Percentiles rank a stretch among this genome's conserved stretches.
Conservation (phyloP, 202 grass and related monocot species). For the Bolboschoenoplectus hybrid region DNA sequence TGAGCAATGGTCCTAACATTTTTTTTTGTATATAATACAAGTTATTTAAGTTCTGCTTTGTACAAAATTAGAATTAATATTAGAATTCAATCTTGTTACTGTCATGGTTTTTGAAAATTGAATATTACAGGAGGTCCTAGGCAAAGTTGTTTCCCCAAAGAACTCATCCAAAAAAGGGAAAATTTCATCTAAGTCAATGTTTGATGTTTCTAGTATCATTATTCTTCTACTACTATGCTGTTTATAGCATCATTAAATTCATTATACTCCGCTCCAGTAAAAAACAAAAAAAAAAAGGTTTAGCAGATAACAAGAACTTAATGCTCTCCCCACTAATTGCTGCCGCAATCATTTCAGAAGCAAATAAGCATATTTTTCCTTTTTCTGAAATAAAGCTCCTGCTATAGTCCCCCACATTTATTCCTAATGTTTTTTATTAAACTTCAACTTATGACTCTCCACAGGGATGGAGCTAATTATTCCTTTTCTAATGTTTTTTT, state of each 20-base stretch:
- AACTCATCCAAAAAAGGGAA: background rate
- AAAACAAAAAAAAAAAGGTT: background rate
- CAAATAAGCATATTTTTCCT: background rate
- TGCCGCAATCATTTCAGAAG: background rate
- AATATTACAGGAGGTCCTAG: background rate
- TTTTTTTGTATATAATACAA: background rate
- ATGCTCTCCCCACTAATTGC: background rate
- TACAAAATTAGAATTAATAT: background rate
- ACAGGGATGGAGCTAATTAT: too few species aligned
- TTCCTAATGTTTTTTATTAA: too few species aligned
- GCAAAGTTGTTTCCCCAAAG: background rate
- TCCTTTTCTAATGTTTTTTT: too few species aligned
- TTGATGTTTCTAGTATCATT: background rate
- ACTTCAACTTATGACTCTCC: too few species aligned
- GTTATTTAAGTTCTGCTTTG: background rate
- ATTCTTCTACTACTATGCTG: background rate
- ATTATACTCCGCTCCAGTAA: background rate
- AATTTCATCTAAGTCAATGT: slow-evolving; percentile 11
- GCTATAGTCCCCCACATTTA: too few species aligned
- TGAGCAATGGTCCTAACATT: background rate
- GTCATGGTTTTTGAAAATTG: background rate
- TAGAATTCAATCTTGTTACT: background rate
- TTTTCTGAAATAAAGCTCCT: too few species aligned
- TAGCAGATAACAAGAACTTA: background rate
- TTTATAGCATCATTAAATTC: background rate